Percentiles rank a stretch among this genome's conserved stretches.
Conservation (phyloP, 2,329 filamentous ascomycete species). For the Aspergillus unguis region DNA sequence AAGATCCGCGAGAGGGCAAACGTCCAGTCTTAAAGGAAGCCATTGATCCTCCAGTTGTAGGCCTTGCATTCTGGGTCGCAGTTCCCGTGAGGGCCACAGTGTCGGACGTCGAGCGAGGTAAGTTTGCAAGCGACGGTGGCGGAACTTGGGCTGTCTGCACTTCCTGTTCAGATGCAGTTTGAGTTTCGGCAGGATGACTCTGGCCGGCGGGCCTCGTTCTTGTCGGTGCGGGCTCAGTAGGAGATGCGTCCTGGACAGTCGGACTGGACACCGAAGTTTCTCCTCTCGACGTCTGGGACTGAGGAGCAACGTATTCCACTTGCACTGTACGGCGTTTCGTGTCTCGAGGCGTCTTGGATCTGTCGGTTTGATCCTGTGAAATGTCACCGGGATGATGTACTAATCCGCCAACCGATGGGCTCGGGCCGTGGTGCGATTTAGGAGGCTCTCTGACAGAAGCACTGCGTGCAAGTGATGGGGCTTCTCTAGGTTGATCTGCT, state of each 20-base stretch:
- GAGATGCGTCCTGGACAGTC: slow-evolving; percentile 17
- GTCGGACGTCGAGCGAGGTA: slow-evolving; percentile 56
- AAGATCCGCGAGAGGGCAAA: slow-evolving; percentile 73
- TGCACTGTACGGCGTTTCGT: slow-evolving; percentile 93
- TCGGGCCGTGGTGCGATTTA: slow-evolving; percentile 58
- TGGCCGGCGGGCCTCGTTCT: slow-evolving; percentile 19
- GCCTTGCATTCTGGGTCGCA: slow-evolving; percentile 53
- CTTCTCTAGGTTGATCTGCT: slow-evolving; percentile 53
- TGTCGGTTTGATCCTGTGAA: slow-evolving; percentile 63
- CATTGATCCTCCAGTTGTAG: slow-evolving; percentile 79
- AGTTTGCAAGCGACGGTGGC: slow-evolving; percentile 48
- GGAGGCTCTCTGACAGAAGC: slow-evolving; percentile 85
- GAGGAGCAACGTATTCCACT: slow-evolving; percentile 93
- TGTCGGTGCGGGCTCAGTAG: slow-evolving; percentile 46
- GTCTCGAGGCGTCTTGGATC: slow-evolving; percentile 68
- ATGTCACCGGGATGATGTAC: slow-evolving; percentile 71
- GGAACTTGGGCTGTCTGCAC: slow-evolving; percentile 25
- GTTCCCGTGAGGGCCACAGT: slow-evolving; percentile 53
- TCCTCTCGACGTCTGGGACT: slow-evolving; percentile 77
- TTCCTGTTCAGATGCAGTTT: slow-evolving; percentile 8
- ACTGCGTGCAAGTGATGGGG: slow-evolving; percentile 70
- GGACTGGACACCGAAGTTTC: slow-evolving; percentile 33
- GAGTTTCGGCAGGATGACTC: slow-evolving; percentile 9
- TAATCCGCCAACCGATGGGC: slow-evolving; percentile 57
- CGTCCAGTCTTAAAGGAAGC: slow-evolving; percentile 58